A percentile compares a stretch with the other conserved stretches of the same genome.
phyloP scores from a whole-genome alignment of 148 eudicot genomes.

The Mesembryanthemum crystallinum region DNA sequence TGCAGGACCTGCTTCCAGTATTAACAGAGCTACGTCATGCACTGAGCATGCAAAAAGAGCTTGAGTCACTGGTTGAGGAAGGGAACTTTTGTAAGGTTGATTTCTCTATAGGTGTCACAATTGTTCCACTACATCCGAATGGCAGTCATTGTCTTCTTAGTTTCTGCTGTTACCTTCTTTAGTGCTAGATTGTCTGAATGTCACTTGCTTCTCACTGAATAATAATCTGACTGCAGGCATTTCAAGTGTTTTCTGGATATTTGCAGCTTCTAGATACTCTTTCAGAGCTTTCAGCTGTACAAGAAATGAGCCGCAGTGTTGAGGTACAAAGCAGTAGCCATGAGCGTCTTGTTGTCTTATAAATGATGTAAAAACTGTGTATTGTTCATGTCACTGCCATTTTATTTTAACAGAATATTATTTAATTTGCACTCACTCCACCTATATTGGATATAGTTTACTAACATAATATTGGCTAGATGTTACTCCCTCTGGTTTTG shows the following conservation, averaged over 20 bases:
- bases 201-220: conserved; percentile 13
- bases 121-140: neutral
- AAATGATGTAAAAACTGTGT: neutral
- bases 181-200: neutral
- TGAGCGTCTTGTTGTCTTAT: neutral
- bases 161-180: neutral
- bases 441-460: too few relatives aligned
- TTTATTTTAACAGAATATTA: too few relatives aligned
- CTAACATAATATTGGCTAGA: too few relatives aligned
- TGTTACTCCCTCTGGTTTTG: too few relatives aligned
- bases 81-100: conserved; percentile 82
- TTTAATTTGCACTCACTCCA: too few relatives aligned
- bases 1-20: conserved; percentile 82
- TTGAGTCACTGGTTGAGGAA: conserved; percentile 76
- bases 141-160: neutral
- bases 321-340: conserved; percentile 76
- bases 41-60: conserved; percentile 63
- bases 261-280: conserved; percentile 81
- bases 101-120: neutral
- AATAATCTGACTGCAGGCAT: conserved; percentile 59
- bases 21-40: conserved; percentile 66
- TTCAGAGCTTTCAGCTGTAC: conserved; percentile 72
- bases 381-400: too few relatives aligned
- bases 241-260: conserved; percentile 88
- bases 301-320: conserved; percentile 88